Base-by-base conservation (phyloP, 2,329 filamentous ascomycete genomes). In the Beauveria rudraprayagi region DNA sequence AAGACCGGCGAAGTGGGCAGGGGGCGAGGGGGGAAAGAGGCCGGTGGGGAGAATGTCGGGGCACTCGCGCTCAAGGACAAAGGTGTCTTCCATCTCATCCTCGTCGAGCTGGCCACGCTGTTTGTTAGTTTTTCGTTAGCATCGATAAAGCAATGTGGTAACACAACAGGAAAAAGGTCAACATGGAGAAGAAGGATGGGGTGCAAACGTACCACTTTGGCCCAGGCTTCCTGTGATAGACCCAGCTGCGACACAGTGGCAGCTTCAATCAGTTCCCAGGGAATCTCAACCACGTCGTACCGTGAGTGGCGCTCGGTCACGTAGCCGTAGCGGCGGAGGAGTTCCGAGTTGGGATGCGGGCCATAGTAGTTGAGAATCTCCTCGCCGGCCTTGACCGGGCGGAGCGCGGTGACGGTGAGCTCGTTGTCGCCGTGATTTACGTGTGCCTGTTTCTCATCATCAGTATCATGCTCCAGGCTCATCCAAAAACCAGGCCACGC, bases 341-440 rank as follows among this genome's bases (percentile, higher is more conserved):
- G 78, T 69, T 97, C 92, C 1, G 89, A 88, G 62, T 90, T 89
- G 10, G 91, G 89, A 3, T 95, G 83, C 6, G 91, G 86, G 0
- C 92, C 92, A 66, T 96, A 96, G 74, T 96, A 92, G 71, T 96
- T 96, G 70, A 92, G 84, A 19, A 96, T 84, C 72, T 96, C 89
- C 61, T 91, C 83, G 6, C 89, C 89, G 0, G 83, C 81, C 26
- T 73, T 75, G 67, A 96, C 91, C 1, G 82, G 75, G 48, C 86
- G 83, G 62, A 92, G 78, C 0, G 89, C 80, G 26, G 86, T 88
- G 72, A 94, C 93, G 3, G 86, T 85, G 9, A 96, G 78, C 11
- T 73, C 73, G 14, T 79, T 73, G 40, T 82, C 78, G 44, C 74
- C 77, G 60, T 84, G 81, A 66, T 82, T 81, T 52, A 83, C 79